phyloP scores from a whole-genome alignment of 2,329 filamentous ascomycete genomes.

The Cercospora zeina region DNA sequence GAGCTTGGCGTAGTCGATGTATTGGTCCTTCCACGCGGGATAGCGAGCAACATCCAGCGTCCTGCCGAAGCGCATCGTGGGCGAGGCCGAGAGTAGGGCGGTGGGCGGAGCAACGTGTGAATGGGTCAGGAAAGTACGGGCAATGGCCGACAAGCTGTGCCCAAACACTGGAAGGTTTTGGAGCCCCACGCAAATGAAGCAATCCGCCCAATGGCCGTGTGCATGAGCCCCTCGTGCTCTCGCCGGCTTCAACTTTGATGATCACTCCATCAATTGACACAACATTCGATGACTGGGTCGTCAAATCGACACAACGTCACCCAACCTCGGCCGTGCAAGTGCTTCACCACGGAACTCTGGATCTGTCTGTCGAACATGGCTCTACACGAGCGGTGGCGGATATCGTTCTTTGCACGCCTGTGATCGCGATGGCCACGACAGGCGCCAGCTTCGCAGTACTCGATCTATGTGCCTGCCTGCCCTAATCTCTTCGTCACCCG shows the following conservation, averaged over 20 bases:
- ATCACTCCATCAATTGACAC: too few species aligned
- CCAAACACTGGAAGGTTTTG: neutral
- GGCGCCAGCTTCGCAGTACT: too few species aligned
- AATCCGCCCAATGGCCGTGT: neutral
- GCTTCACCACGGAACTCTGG: too few species aligned
- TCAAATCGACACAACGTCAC: too few species aligned
- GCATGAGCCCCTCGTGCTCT: conserved; percentile 4
- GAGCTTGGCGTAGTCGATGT: conserved; percentile 93
- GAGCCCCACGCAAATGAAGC: conserved; percentile 3
- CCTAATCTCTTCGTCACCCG: neutral
- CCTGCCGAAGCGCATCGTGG: conserved; percentile 84
- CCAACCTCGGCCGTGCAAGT: too few species aligned
- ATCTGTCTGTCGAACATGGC: too few species aligned
- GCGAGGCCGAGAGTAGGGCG: neutral
- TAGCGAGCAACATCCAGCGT: conserved; percentile 80
- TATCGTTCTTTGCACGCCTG: too few species aligned
- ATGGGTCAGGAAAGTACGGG: neutral
- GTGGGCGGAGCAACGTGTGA: neutral
- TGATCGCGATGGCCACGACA: too few species aligned
- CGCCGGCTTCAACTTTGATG: too few species aligned
- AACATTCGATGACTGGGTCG: too few species aligned
- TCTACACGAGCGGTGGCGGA: too few species aligned
- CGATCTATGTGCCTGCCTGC: neutral
- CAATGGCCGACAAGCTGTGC: conserved; percentile 2
- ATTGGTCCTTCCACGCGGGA: conserved; percentile 84